Evolutionary conservation across 192 early-diverging fungal genomes (phyloP), one percentile per base, ranked within the genome.

Genomic region (Entrophospora sp.): DNA sequence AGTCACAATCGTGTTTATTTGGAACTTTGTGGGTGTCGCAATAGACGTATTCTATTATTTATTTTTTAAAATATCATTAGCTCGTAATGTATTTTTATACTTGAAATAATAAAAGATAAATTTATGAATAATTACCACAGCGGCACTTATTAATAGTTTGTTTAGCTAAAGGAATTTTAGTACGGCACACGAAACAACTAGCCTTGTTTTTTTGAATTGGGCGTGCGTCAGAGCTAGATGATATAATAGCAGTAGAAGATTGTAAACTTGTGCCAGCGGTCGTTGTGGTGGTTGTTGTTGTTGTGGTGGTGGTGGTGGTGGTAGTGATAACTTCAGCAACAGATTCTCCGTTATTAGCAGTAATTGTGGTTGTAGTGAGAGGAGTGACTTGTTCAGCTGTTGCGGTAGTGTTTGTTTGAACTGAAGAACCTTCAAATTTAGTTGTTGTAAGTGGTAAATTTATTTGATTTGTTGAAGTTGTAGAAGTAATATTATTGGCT

Each of bases 111-210:
- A 28, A 18, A 32, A 36, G 27, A 2, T 18, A 32, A 13, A n/a
- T 64, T 32, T 28, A 28, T 28, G 6, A 28, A 51, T 51, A 30
- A 28, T 69, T 67, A 77, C 75, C 75, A 73, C 89, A 91, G 48
- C 87, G 78, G 69, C 89, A 91, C 64, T 82, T 87, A 77, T 89
- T 91, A 53, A 82, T 85, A 13, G 82, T 78, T 71, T 91, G 87
- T 68, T 91, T 89, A 31, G 85, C 84, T 16, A 89, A 80, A 57
- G 86, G 87, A 34, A 91, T 80, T 77, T 85, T 88, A n/a, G 78
- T 72, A 42, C 84, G 77, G 70, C 89, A 91, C 20, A 73, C 66
- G 55, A 81, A 84, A 70, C 87, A 89, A 24, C 86, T 78, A 35
- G 84, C 82, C 74, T 87, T 88, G 73, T 87, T 89, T 16, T 73